Conservation (phyloP, 257 asterid genomes). For the Solanum etuberosum region DNA sequence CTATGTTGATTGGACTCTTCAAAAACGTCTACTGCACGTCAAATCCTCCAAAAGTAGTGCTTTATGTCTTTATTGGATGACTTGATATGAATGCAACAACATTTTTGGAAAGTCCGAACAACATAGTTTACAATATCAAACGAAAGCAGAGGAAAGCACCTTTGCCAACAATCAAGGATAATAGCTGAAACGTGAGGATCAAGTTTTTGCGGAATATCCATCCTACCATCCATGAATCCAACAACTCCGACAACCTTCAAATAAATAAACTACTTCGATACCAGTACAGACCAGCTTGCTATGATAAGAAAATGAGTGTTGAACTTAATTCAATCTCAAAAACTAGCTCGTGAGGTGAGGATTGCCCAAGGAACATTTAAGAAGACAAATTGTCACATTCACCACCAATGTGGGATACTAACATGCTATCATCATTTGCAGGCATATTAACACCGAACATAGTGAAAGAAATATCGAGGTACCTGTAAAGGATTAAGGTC, state of each 20-base stretch:
- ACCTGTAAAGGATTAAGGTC: slow-evolving; percentile 57
- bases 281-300: neutral
- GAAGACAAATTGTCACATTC: neutral
- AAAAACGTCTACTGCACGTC: neutral
- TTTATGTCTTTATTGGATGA: neutral
- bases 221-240: slow-evolving; percentile 62
- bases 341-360: neutral
- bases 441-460: neutral
- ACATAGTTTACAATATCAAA: neutral
- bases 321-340: neutral
- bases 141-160: slow-evolving; percentile 19
- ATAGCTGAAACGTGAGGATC: slow-evolving; percentile 52
- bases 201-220: slow-evolving; percentile 38
- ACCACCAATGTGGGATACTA: neutral
- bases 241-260: slow-evolving; percentile 62
- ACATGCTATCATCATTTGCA: neutral
- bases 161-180: slow-evolving; percentile 62
- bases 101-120: neutral
- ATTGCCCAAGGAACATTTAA: neutral
- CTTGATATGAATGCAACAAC: neutral
- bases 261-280: neutral
- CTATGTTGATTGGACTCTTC: neutral
- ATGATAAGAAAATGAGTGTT: neutral
- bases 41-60: neutral
- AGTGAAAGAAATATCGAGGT: neutral